Conservation (phyloP, 331 rosid species). For the Erythrophleum ivorense region DNA sequence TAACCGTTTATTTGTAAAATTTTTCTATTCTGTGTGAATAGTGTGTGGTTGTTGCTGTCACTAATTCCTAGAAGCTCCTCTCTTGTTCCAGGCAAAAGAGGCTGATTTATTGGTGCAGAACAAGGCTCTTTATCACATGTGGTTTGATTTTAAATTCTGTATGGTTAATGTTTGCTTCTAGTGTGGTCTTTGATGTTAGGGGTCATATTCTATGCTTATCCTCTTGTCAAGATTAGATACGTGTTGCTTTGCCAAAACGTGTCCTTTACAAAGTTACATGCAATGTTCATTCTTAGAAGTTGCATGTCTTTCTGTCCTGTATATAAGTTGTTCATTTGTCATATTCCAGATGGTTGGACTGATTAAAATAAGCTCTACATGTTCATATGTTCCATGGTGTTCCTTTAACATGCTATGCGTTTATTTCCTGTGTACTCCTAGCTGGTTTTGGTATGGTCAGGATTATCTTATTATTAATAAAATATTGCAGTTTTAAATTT, state of each 20-base stretch:
- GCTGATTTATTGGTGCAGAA: constrained; percentile 90
- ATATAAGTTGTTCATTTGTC: background rate
- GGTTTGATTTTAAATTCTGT: constrained; percentile 33
- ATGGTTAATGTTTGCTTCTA: constrained; percentile 26
- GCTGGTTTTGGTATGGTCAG: background rate
- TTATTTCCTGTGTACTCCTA: background rate
- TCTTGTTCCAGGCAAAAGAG: constrained; percentile 70
- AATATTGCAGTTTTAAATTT: too few species aligned
- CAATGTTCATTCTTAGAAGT: background rate
- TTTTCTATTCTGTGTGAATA: constrained; percentile 24
- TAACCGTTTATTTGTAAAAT: constrained; percentile 40
- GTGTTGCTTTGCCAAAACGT: constrained; percentile 11
- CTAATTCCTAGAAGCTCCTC: constrained; percentile 35
- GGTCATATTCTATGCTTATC: constrained; percentile 24
- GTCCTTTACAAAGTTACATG: background rate
- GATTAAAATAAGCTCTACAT: background rate
- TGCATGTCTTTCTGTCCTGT: background rate
- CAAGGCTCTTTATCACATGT: constrained; percentile 91
- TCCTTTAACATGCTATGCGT: background rate
- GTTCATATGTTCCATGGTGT: background rate
- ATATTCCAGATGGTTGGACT: background rate
- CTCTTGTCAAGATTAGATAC: constrained; percentile 2
- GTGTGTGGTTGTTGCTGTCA: constrained; percentile 23
- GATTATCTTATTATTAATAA: too few species aligned
- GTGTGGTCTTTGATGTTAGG: constrained; percentile 20